These are phyloP conservation scores for Leccinum olivaceopallidum DNA, from an alignment of 768 basidiomycete genomes.

Conservation along the genomic window DNA sequence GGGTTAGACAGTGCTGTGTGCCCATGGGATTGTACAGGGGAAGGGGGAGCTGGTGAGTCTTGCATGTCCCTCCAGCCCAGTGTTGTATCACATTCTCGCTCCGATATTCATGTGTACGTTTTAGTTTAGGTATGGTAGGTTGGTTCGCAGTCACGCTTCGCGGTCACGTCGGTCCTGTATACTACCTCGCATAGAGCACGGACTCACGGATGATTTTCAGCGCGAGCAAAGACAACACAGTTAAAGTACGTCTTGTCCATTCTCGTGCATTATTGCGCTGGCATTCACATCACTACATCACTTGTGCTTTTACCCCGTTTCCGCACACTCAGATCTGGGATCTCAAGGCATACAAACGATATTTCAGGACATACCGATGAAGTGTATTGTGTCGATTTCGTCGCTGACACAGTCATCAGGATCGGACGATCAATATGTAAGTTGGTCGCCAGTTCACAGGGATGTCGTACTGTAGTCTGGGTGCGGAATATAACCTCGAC, in stretches of 20 bases:
- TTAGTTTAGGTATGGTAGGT: conserved; percentile 40
- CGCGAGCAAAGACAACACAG: conserved; percentile 93
- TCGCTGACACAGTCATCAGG: conserved; percentile 96
- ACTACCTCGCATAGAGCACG: conserved; percentile 92
- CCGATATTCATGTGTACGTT: neutral
- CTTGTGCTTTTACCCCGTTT: neutral
- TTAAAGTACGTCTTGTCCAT: conserved; percentile 63
- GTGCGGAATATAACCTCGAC: neutral
- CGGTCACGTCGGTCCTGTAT: conserved; percentile 93
- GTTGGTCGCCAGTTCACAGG: neutral
- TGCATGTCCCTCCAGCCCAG: neutral
- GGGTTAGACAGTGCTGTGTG: conserved; percentile 91
- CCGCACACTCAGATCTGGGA: conserved; percentile 75
- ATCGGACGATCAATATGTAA: conserved; percentile 90
- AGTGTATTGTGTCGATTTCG: conserved; percentile 98
- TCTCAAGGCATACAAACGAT: conserved; percentile 41
- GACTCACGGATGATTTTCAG: conserved; percentile 91
- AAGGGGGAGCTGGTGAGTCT: conserved; percentile 44
- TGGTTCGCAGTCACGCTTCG: conserved; percentile 90
- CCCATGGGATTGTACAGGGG: conserved; percentile 60
- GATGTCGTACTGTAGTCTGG: neutral
- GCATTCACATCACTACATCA: too few species aligned
- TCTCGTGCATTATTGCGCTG: neutral
- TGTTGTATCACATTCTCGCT: neutral
- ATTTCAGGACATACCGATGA: conserved; percentile 75